These are phyloP conservation scores for Beta corolliflora DNA, from an alignment of 179 eudicot genomes.

Conservation along the genomic window DNA sequence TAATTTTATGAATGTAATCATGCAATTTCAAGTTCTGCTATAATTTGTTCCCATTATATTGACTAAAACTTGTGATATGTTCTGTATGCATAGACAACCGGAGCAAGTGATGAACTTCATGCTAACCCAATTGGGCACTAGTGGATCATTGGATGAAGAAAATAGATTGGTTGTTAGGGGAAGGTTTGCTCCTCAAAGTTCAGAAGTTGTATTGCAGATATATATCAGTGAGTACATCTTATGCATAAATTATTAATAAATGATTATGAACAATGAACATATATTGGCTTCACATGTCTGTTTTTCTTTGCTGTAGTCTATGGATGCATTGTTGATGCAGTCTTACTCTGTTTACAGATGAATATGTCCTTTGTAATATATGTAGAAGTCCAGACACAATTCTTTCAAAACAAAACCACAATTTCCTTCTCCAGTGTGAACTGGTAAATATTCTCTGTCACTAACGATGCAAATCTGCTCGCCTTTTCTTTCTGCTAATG, in stretches of 20 bases:
- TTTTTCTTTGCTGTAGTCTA: neutral
- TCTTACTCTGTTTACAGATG: slow-evolving; percentile 32
- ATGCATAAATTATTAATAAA: neutral
- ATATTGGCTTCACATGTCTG: neutral
- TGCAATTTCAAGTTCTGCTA: neutral
- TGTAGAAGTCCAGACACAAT: slow-evolving; percentile 51
- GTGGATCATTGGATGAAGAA: slow-evolving; percentile 50
- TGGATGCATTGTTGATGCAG: neutral
- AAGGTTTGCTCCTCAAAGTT: slow-evolving; percentile 39
- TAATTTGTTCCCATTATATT: neutral
- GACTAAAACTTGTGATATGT: neutral
- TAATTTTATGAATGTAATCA: neutral
- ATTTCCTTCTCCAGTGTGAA: slow-evolving; percentile 39
- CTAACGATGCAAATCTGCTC: neutral
- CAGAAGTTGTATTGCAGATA: slow-evolving; percentile 41
- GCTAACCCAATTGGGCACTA: slow-evolving; percentile 40
- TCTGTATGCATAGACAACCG: slow-evolving; percentile 52
- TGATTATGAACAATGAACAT: neutral
- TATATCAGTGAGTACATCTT: slow-evolving; percentile 41
- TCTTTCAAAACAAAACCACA: slow-evolving; percentile 33
- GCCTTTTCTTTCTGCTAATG: neutral
- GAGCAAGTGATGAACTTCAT: slow-evolving; percentile 49
- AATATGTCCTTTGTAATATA: slow-evolving; percentile 43
- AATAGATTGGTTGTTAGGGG: slow-evolving; percentile 42
- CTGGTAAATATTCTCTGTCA: slow-evolving; percentile 22